Evolutionary conservation across 305 asterid species (phyloP).

Genomic region (Solanum hybrid): DNA sequence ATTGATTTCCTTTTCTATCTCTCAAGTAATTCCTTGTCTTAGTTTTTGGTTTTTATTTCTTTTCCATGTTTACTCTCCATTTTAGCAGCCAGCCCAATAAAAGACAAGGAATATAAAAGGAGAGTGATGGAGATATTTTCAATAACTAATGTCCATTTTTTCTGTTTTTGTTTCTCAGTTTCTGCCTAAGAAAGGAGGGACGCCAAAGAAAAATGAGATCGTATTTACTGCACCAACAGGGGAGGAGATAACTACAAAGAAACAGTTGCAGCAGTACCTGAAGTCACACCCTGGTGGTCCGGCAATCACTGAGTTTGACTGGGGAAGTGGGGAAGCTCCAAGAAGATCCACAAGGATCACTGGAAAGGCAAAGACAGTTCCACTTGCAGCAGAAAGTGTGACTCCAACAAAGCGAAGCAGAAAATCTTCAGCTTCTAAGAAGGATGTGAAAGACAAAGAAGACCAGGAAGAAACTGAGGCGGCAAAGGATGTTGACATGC

Average conservation of each 20-base stretch:
- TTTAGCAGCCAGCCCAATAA: not conserved
- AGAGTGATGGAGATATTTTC: not conserved
- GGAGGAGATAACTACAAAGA: constrained; percentile 33
- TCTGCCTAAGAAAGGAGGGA: constrained; percentile 25
- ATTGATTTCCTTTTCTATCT: not conserved
- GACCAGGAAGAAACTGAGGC: constrained; percentile 18
- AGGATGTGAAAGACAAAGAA: constrained; percentile 15
- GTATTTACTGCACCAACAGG: constrained; percentile 46
- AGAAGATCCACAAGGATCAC: constrained; percentile 46
- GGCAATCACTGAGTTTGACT: constrained; percentile 30
- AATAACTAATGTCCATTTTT: not conserved
- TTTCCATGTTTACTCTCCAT: not conserved
- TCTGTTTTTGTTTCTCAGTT: constrained; percentile 11
- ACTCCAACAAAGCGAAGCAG: constrained; percentile 26
- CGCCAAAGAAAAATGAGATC: constrained; percentile 31
- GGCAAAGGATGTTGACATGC: constrained; percentile 15
- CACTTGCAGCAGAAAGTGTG: constrained; percentile 17
- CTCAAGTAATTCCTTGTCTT: not conserved
- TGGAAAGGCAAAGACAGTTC: constrained; percentile 27
- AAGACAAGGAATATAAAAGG: not conserved
- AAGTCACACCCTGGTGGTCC: constrained; percentile 45
- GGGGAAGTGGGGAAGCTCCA: constrained; percentile 48
- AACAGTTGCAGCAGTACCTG: constrained; percentile 37
- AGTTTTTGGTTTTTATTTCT: not conserved
- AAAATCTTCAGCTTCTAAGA: constrained; percentile 24